Percentiles rank a stretch among this genome's conserved stretches.
Evolutionary conservation across 352 stramenopile genomes (phyloP).

Genomic region (Pythium graminicola): DNA sequence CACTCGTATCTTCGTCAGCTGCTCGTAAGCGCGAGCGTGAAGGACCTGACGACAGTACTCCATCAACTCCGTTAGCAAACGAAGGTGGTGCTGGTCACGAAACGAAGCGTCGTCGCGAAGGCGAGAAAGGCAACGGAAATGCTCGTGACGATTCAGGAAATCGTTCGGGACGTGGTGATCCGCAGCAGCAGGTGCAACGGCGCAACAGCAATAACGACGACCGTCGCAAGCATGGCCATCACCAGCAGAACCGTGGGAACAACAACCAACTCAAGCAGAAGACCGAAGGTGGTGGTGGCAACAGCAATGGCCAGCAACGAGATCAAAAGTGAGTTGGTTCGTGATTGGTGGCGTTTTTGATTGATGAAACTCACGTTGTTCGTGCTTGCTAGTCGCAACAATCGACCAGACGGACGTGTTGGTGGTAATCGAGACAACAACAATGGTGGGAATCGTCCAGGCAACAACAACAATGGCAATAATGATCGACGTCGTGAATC

Average conservation of each 20-base stretch:
- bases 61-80: background rate
- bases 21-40: conserved; percentile 65
- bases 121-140: conserved; percentile 16
- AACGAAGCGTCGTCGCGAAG: conserved; percentile 44
- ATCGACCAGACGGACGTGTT: conserved; percentile 29
- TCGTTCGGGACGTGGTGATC: conserved; percentile 4
- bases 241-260: conserved; percentile 15
- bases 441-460: background rate
- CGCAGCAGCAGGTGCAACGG: conserved; percentile 11
- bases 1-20: conserved; percentile 48
- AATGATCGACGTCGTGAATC: conserved; percentile 20
- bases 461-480: conserved; percentile 17
- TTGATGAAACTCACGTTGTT: background rate
- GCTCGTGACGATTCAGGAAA: conserved; percentile 13
- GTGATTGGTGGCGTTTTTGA: background rate
- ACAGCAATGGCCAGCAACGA: conserved; percentile 28
- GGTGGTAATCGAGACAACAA: background rate
- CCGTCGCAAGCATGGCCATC: conserved; percentile 36
- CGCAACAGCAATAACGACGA: conserved; percentile 38
- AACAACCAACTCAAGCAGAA: conserved; percentile 30
- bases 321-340: conserved; percentile 46
- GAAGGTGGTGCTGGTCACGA: conserved; percentile 22
- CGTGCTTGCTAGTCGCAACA: conserved; percentile 22
- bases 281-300: conserved; percentile 13
- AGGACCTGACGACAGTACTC: background rate